These are phyloP conservation scores for Alternaria sp. DNA, from an alignment of 2,329 filamentous ascomycete genomes.

Conservation along the genomic window DNA sequence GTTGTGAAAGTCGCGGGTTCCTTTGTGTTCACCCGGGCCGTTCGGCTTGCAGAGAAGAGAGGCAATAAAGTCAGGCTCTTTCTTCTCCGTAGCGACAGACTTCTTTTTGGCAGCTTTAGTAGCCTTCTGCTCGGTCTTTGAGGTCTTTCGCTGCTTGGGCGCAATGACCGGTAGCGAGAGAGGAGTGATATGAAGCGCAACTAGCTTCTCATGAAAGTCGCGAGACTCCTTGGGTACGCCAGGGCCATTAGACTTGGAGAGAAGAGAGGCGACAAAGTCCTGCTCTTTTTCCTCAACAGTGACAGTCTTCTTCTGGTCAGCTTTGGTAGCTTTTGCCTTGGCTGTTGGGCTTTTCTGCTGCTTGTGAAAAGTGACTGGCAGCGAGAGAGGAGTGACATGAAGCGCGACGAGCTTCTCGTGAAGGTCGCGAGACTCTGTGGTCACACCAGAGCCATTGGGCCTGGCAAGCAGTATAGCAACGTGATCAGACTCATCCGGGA, in stretches of 20 bases:
- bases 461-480: background rate
- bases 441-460: background rate
- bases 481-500: no score
- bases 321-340: background rate
- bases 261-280: background rate
- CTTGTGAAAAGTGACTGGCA: background rate
- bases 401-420: background rate
- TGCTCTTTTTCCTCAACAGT: background rate
- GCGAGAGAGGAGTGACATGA: background rate
- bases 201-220: background rate
- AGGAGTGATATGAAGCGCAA: background rate
- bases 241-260: background rate
- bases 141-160: background rate
- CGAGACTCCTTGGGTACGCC: background rate
- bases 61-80: background rate
- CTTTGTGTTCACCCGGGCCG: background rate
- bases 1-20: background rate
- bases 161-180: background rate
- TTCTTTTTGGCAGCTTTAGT: background rate
- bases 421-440: background rate
- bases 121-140: background rate
- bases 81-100: background rate
- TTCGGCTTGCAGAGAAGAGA: background rate
- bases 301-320: background rate
- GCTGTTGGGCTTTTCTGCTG: background rate